phyloP scores from a whole-genome alignment of 2,329 filamentous ascomycete species.

The Lanzia echinophila region DNA sequence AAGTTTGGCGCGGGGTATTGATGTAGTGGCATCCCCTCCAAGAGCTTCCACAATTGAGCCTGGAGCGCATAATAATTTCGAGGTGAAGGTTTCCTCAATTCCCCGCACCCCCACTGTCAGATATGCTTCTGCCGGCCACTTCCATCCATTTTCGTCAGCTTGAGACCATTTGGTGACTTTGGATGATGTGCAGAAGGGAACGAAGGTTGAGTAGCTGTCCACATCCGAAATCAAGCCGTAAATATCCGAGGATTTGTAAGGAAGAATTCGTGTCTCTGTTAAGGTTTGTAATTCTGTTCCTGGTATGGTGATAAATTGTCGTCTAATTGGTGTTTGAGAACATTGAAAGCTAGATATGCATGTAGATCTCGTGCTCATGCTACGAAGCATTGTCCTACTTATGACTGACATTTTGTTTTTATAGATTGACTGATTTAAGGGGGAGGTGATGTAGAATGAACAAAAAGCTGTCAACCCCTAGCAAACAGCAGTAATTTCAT shows the following conservation, averaged over 20 bases:
- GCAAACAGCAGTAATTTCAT: too few relatives aligned
- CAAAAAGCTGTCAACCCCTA: background rate
- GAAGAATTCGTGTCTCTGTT: slow-evolving; percentile 66
- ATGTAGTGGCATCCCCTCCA: slow-evolving; percentile 49
- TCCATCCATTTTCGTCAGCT: slow-evolving; percentile 39
- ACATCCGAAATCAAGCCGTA: slow-evolving; percentile 88
- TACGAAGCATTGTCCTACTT: slow-evolving; percentile 17
- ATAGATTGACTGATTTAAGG: background rate
- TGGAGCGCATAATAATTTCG: slow-evolving; percentile 70
- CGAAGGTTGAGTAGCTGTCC: slow-evolving; percentile 73
- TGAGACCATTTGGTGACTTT: slow-evolving; percentile 68
- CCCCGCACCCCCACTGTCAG: slow-evolving; percentile 81
- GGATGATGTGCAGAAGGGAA: slow-evolving; percentile 82
- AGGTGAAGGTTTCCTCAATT: slow-evolving; percentile 78
- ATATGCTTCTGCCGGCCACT: slow-evolving; percentile 68
- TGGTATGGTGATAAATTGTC: slow-evolving; percentile 37
- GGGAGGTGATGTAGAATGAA: background rate
- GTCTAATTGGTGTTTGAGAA: slow-evolving; percentile 27
- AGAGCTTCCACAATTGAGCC: slow-evolving; percentile 69
- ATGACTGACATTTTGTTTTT: slow-evolving; percentile 16
- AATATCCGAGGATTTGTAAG: slow-evolving; percentile 63
- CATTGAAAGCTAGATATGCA: slow-evolving; percentile 15
- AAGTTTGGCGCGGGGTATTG: slow-evolving; percentile 34
- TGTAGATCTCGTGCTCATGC: slow-evolving; percentile 16
- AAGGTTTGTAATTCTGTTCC: slow-evolving; percentile 51